Conservation (phyloP, 345 rosid species). For the Firmiana major region DNA sequence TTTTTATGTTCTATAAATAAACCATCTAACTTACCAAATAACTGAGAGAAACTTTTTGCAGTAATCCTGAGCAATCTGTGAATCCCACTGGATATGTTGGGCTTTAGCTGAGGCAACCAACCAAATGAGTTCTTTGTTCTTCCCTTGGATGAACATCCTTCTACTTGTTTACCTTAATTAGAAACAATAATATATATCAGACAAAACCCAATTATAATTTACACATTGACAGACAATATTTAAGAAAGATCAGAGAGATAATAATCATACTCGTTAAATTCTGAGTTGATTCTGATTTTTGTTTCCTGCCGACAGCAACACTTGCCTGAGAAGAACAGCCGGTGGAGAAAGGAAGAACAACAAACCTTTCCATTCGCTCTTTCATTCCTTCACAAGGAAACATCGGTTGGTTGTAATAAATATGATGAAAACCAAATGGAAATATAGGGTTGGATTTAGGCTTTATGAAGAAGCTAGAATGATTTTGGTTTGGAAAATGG, state of each 20-base stretch:
- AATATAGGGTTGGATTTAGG: background rate
- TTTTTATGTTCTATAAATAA: too few species aligned
- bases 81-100: conserved; percentile 11
- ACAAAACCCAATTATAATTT: background rate
- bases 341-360: background rate
- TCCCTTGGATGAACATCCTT: conserved; percentile 7
- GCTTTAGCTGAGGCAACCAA: conserved; percentile 9
- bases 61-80: conserved; percentile 8
- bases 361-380: conserved; percentile 7
- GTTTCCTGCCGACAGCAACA: conserved; percentile 14
- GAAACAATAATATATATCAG: background rate
- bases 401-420: background rate
- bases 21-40: conserved; percentile 10
- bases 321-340: conserved; percentile 11
- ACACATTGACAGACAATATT: background rate
- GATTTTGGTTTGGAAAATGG: background rate
- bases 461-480: conserved; percentile 17
- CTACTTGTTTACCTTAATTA: background rate
- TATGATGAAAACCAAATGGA: background rate
- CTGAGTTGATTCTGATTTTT: background rate
- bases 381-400: background rate
- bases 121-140: conserved; percentile 6
- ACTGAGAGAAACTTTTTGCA: conserved; percentile 11
- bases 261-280: background rate
- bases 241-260: background rate